Base-by-base conservation (phyloP, 495 filamentous ascomycete species). In the Hypoxylon rickii region DNA sequence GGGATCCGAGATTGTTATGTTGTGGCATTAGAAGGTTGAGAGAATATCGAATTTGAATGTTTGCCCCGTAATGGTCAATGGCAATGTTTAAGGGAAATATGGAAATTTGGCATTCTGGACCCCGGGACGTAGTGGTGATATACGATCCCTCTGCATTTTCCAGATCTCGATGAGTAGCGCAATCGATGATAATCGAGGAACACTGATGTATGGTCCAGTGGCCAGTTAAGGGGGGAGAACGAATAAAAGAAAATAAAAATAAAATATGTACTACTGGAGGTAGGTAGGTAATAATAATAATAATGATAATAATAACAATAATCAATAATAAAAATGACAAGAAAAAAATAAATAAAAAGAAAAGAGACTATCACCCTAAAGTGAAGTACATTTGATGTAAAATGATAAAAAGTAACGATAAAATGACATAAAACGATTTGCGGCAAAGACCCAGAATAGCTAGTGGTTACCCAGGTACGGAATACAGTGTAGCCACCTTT, bases 41-140 rank as follows among this genome's bases (percentile, higher is more conserved):
- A 36, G 53, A 60, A 57, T 66, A 57, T 66, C 55, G 59, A 19
- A 66, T 63, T 63, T 54, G 52, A 58, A 46, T 59, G 51, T 66
- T 56, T 68, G 52, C 53, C 55, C 41, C 50, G 66, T 58, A 62
- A 51, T 50, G 33, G 59, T 61, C 54, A 59, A 69, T 69, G 63
- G 63, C 54, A 64, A 66, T 66, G 63, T 58, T 58, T 48, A 61
- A 61, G 60, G 59, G 63, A 60, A 64, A 66, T 57, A 54, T 64
- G 60, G 63, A 60, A 64, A 57, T 51, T 57, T 69, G 45, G 60
- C 60, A 63, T 63, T 59, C 50, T 58, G 61, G 55, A 59, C 55
- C 61, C 55, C 29, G 61, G 61, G 55, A 42, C 38, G 55, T 50
- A 51, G 55, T 55, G 51, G 55, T 58, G 44, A 59, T 64, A 64